Percentiles rank a stretch among this genome's conserved stretches.
phyloP scores from a whole-genome alignment of 2,329 filamentous ascomycete species.

The Pseudopithomyces chartarum region DNA sequence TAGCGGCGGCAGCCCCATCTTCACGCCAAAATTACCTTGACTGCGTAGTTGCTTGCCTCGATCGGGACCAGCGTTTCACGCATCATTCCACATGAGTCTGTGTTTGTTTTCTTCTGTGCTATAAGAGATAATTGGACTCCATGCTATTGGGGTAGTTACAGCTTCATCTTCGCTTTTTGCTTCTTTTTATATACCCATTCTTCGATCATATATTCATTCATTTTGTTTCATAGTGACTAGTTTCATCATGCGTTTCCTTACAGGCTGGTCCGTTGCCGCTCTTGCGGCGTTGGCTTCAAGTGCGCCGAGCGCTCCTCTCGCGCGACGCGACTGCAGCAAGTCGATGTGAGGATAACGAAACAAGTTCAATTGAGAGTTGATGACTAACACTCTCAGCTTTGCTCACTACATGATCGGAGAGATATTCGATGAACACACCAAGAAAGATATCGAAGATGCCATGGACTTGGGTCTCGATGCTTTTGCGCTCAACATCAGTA shows the following conservation, averaged over 20 bases:
- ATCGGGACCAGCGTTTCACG: neutral
- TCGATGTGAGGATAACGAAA: neutral
- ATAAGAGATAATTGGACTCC: neutral
- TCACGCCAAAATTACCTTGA: neutral
- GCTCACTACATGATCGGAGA: slow-evolving; percentile 35
- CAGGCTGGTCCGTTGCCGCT: slow-evolving; percentile 3
- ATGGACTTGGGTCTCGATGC: slow-evolving; percentile 40
- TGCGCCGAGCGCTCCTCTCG: slow-evolving; percentile 1
- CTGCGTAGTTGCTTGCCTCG: neutral
- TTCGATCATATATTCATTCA: neutral
- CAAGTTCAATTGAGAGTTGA: neutral
- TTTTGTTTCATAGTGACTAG: neutral
- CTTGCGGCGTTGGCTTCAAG: slow-evolving; percentile 1
- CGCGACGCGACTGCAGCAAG: neutral
- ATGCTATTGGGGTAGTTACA: neutral
- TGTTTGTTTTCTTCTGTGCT: neutral
- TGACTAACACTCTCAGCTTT: slow-evolving; percentile 11
- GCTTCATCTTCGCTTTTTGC: neutral
- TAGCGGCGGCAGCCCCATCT: neutral
- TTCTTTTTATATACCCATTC: neutral
- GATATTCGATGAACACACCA: slow-evolving; percentile 21
- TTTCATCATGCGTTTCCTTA: slow-evolving; percentile 3
- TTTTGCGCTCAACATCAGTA: slow-evolving; percentile 43
- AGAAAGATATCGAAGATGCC: slow-evolving; percentile 35
- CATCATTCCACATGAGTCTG: neutral